Evolutionary conservation across 2,329 filamentous ascomycete genomes (phyloP), one percentile per base, ranked within the genome.

Genomic region (Drechslera avenae): DNA sequence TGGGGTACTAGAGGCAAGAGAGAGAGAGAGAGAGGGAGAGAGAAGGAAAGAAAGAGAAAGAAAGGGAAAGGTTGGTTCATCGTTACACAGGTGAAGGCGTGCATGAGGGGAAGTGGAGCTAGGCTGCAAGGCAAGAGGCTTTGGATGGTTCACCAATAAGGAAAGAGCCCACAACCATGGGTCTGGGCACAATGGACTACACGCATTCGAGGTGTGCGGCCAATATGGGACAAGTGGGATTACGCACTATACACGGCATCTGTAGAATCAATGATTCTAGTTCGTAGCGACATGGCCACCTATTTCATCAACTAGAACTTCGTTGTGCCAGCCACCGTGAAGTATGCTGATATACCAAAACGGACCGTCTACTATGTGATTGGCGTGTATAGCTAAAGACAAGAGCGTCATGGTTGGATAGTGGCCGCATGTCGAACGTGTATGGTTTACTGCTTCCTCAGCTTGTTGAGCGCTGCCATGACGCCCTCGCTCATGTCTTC

Each of bases 401-500:
- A 17, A 36, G 34, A 21, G 16, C 12, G 2, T 36, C 16, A 10
- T 36, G 17, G 10, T 36, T 28, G 26, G 10, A 10, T 13, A 13
- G 12, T 28, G 9, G 26, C 12, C 26, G 12, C 26, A 28, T 28
- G 26, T 28, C 10, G 9, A 28, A 28, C 26, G 10, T 28, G 26
- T 17, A 17, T 34, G 4, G 8, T 34, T 31, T 40, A 72, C 39
- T 71, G 64, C 42, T 74, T 64, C 52, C 84, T 74, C 40, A 86
- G 66, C 59, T 79, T 85, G 39, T 78, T 80, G 42, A 86, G 66
- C 4, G 83, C 84, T 23, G 82, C 81, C 73, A 81, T 78, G 42
- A 86, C 79, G 8, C 83, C 83, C 40, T 84, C 82, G 58, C 77
- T 81, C 53, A 85, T 63, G n/a, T 75, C 72, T 40, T 79, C 76